Conservation (phyloP, 2,329 filamentous ascomycete species). For the Cordyceps sp. region DNA sequence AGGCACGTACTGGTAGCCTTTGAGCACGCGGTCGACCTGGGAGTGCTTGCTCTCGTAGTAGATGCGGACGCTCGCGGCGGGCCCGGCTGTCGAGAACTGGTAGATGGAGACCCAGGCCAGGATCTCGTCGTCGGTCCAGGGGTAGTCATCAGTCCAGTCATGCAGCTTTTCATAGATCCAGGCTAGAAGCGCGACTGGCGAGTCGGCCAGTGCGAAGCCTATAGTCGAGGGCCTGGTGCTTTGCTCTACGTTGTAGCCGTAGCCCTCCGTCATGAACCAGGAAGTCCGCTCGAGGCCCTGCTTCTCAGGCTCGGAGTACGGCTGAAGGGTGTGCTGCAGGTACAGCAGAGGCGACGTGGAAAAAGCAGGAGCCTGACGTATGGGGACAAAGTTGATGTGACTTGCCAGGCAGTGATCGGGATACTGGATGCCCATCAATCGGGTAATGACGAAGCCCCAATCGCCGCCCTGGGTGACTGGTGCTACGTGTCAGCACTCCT, state of each 20-base stretch:
- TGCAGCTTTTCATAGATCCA: constrained; percentile 69
- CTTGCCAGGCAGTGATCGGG: constrained; percentile 33
- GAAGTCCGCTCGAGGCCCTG: constrained; percentile 23
- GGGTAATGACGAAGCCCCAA: constrained; percentile 52
- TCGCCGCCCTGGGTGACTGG: constrained; percentile 47
- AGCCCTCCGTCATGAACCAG: constrained; percentile 42
- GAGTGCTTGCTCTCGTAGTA: constrained; percentile 51
- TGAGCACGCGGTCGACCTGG: constrained; percentile 5
- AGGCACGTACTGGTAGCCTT: constrained; percentile 11
- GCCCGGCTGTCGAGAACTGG: constrained; percentile 51
- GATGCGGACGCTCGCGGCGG: constrained; percentile 49
- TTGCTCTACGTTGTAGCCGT: constrained; percentile 13
- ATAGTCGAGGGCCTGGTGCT: constrained; percentile 60
- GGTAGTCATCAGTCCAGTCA: constrained; percentile 58
- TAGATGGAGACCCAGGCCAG: constrained; percentile 62
- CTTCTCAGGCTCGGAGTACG: neutral
- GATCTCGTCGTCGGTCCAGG: constrained; percentile 62
- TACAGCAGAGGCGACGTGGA: neutral
- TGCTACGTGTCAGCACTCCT: neutral
- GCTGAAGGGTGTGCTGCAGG: neutral
- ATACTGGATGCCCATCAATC: constrained; percentile 42
- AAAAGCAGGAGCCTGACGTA: neutral
- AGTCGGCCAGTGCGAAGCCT: constrained; percentile 52
- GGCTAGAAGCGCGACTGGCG: constrained; percentile 51
- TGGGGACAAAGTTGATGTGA: constrained; percentile 26